phyloP scores from a whole-genome alignment of 345 rosid species.

The Lepidium sativum region DNA sequence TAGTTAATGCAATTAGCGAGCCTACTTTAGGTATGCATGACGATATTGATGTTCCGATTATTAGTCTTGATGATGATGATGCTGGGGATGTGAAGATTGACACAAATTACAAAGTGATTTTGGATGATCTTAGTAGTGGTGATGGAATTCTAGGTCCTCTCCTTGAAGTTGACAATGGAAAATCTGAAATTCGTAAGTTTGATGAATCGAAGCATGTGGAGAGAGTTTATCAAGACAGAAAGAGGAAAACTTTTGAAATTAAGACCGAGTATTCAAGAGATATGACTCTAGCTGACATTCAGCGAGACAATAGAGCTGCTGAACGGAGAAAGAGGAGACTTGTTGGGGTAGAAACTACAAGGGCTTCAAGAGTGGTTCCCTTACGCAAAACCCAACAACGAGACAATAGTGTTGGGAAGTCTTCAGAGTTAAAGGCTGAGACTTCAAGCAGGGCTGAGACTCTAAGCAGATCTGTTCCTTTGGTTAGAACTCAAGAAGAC shows the following conservation, averaged over 20 bases:
- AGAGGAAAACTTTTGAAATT: background rate
- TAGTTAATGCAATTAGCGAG: background rate
- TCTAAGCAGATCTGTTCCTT: background rate
- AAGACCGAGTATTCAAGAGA: background rate
- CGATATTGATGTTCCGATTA: background rate
- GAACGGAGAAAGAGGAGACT: constrained; percentile 8
- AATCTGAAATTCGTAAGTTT: constrained; percentile 6
- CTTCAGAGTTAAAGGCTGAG: background rate
- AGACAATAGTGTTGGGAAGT: background rate
- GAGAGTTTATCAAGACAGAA: constrained; percentile 3
- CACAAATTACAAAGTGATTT: background rate
- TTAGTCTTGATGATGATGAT: constrained; percentile 16
- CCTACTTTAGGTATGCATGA: background rate
- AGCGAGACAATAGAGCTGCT: constrained; percentile 14
- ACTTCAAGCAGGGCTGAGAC: background rate
- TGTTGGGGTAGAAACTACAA: background rate
- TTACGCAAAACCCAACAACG: background rate
- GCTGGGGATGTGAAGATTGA: background rate
- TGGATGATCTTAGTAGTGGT: constrained; percentile 6
- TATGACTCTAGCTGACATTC: background rate
- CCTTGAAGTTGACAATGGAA: background rate
- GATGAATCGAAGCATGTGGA: background rate
- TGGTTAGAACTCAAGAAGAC: too few species aligned
- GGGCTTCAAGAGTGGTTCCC: background rate
- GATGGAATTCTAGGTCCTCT: background rate